Base-by-base conservation (phyloP, 2,329 filamentous ascomycete species). In the Corinectria fuckeliana region DNA sequence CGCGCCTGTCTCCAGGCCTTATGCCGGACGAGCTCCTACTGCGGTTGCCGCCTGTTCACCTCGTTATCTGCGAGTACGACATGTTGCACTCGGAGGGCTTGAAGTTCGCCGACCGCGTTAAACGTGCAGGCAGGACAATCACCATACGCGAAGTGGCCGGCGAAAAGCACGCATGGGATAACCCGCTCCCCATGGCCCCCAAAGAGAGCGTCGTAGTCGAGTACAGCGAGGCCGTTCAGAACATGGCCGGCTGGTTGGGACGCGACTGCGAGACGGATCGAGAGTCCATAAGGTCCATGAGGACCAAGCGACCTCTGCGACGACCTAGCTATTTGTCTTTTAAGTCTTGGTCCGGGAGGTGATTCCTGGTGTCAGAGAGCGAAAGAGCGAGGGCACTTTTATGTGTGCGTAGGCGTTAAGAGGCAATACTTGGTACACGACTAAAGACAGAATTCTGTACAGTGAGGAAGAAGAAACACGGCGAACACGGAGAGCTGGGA, bases 41-140 rank as follows among this genome's bases (percentile, higher is more conserved):
- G 10, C 77, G 85, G 36, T 81, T 88, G 3, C 77, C 81, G 0
- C 81, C 83, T 14, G 72, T 89, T 3, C 78, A 88, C 16, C 74
- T 88, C 39, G 85, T 84, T 66, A 81, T 87, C 3, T 89, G 87
- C 74, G 87, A 89, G 74, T 85, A 82, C 72, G 85, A 89, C 70
- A 88, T 89, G 85, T 73, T 89, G n/a, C 78, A 86, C 9, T 77
- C 76, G 2, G 86, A 89, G 69, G 86, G 85, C 10, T 77, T 88
- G 60, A 78, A 80, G 4, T 88, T 93, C 62, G 82, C 85, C 10
- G 80, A 86, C 50, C 79, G 88, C 18, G 72, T 92, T 8, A 72
- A 78, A 47, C 47, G 60, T 5, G 60, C 68, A 9, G 68, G 73
- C 7, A 76, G 75, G 60, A 61, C 66, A 11, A 69, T 78, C 53